Evolutionary conservation across 1,284 basidiomycete species (phyloP).

Genomic region (Boletus smithii): DNA sequence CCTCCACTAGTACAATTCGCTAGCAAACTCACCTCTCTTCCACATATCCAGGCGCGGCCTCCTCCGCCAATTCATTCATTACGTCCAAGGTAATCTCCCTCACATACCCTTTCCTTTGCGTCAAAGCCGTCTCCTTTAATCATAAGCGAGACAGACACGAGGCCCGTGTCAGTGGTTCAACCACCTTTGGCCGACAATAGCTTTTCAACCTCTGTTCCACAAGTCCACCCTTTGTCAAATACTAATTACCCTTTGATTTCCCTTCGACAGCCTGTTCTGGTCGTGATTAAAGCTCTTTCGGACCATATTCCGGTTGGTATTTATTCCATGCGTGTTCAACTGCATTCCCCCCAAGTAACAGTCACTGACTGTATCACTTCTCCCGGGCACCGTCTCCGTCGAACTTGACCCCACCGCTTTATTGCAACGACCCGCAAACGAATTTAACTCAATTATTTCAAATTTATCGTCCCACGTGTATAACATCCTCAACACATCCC

Average conservation of each 20-base stretch:
- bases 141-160: constrained; percentile 30
- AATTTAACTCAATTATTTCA: too few relatives aligned
- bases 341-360: constrained; percentile 7
- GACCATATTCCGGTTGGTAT: constrained; percentile 30
- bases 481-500: constrained; percentile 6
- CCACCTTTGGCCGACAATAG: constrained; percentile 26
- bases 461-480: too few relatives aligned
- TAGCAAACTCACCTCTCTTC: too few relatives aligned
- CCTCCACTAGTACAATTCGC: too few relatives aligned
- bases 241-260: constrained; percentile 19
- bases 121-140: constrained; percentile 6
- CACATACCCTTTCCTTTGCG: constrained; percentile 2
- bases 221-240: constrained; percentile 20
- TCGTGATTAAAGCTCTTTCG: constrained; percentile 24
- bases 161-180: constrained; percentile 15
- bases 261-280: constrained; percentile 25
- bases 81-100: constrained; percentile 44
- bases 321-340: constrained; percentile 24
- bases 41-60: constrained; percentile 57
- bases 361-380: constrained; percentile 18
- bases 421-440: background rate
- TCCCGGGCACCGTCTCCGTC: constrained; percentile 2
- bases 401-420: background rate
- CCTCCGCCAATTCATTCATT: constrained; percentile 66
- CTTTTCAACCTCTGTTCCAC: constrained; percentile 21